phyloP scores from a whole-genome alignment of 1,139 yeast genomes.

The Maudiozyma humilis region DNA sequence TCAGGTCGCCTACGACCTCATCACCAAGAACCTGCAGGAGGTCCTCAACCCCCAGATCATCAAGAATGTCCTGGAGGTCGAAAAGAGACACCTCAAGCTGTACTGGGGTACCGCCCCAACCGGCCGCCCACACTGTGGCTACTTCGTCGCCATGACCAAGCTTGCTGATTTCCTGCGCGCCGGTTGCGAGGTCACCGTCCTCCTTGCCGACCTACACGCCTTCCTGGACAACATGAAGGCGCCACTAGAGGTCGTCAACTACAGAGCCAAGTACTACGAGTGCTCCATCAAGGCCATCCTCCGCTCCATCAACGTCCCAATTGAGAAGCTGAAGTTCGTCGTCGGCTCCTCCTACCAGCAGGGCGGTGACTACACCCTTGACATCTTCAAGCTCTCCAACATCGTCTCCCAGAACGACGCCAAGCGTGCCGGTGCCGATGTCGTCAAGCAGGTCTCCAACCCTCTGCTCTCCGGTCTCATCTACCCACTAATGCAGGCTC shows the following conservation, averaged over 20 bases:
- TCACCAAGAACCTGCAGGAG: constrained; percentile 84
- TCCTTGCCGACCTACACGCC: constrained; percentile 96
- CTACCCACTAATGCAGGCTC: constrained; percentile 97
- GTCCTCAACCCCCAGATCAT: constrained; percentile 83
- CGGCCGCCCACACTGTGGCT: constrained; percentile 97
- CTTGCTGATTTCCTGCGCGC: constrained; percentile 92
- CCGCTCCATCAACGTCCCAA: constrained; percentile 80
- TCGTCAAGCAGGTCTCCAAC: constrained; percentile 92
- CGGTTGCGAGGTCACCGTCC: constrained; percentile 88
- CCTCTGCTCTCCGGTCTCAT: constrained; percentile 90
- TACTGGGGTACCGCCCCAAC: constrained; percentile 99
- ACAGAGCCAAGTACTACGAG: constrained; percentile 88
- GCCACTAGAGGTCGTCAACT: constrained; percentile 79
- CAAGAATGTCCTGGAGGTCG: constrained; percentile 70
- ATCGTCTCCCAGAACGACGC: constrained; percentile 89
- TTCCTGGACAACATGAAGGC: constrained; percentile 98
- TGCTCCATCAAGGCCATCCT: constrained; percentile 73
- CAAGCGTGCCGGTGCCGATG: constrained; percentile 99
- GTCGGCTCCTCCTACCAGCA: constrained; percentile 86
- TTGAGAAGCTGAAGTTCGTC: constrained; percentile 75
- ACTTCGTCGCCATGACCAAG: constrained; percentile 96
- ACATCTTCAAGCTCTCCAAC: constrained; percentile 76
- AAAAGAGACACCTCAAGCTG: constrained; percentile 71
- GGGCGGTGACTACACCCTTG: constrained; percentile 71
- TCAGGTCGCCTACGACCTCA: constrained; percentile 62